phyloP scores from a whole-genome alignment of 176 grass and related monocot genomes.

The Paspalum vaginatum region DNA sequence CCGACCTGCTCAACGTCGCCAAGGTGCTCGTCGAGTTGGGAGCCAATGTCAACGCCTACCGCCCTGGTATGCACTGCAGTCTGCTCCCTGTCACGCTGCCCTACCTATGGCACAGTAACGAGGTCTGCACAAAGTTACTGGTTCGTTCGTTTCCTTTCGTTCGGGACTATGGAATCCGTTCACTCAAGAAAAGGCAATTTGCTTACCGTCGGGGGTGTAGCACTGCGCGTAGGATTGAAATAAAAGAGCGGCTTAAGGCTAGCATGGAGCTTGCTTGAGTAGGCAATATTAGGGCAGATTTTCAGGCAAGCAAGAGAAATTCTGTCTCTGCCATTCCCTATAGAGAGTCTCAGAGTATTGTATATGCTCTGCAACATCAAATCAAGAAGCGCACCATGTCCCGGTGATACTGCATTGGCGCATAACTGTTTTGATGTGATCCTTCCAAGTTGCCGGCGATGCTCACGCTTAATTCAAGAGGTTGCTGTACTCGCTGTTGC shows the following conservation, averaged over 20 bases:
- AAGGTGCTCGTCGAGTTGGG: conserved; percentile 71
- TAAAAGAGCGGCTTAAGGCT: not conserved
- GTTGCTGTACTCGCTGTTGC: not conserved
- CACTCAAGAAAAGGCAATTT: not conserved
- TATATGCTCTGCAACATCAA: not conserved
- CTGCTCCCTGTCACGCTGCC: not conserved
- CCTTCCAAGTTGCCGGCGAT: not conserved
- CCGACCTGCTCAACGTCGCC: conserved; percentile 72
- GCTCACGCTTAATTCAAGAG: conserved; percentile 1
- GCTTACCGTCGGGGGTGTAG: not conserved
- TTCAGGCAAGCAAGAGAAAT: not conserved
- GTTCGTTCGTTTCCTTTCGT: not conserved
- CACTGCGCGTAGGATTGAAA: not conserved
- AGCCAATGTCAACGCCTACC: conserved; percentile 85
- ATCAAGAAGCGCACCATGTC: not conserved
- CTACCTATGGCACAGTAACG: not conserved
- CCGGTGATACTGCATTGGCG: not conserved
- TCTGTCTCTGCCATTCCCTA: not conserved
- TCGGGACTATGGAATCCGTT: not conserved
- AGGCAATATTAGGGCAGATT: not conserved
- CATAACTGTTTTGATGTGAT: not conserved
- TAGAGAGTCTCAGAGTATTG: not conserved
- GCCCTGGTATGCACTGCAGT: conserved; percentile 72
- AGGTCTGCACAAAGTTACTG: not conserved
- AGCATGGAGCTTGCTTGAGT: not conserved